Conservation (phyloP, 768 basidiomycete species). For the Leccinellum albellum region DNA sequence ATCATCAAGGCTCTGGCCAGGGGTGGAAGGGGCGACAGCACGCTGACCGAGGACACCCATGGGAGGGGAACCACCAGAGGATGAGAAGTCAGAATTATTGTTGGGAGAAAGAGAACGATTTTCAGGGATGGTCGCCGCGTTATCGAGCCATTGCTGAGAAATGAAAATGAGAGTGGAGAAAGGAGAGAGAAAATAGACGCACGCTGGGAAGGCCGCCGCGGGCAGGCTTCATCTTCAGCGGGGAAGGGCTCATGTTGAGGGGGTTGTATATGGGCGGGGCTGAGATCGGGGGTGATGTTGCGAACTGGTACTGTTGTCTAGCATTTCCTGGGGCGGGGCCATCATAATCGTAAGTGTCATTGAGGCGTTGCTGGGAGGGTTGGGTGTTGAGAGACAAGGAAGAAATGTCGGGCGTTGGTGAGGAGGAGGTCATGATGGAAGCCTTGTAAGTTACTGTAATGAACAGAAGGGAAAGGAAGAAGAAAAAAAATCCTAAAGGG, state of each 20-base stretch:
- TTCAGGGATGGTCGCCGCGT: slow-evolving; percentile 47
- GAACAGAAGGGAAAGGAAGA: slow-evolving; percentile 26
- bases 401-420: slow-evolving; percentile 75
- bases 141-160: slow-evolving; percentile 83
- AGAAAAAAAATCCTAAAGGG: slow-evolving; percentile 26
- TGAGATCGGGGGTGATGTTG: slow-evolving; percentile 57
- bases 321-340: slow-evolving; percentile 44
- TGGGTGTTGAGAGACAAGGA: slow-evolving; percentile 66
- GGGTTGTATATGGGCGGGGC: slow-evolving; percentile 46
- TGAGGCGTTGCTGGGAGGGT: slow-evolving; percentile 70
- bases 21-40: slow-evolving; percentile 46
- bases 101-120: slow-evolving; percentile 79
- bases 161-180: slow-evolving; percentile 23
- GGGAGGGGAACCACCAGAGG: slow-evolving; percentile 80
- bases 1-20: slow-evolving; percentile 62
- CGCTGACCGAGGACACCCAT: slow-evolving; percentile 40
- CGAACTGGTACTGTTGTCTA: slow-evolving; percentile 68
- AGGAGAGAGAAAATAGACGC: slow-evolving; percentile 32
- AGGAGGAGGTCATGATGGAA: slow-evolving; percentile 68
- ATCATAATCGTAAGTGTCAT: slow-evolving; percentile 85
- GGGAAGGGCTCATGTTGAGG: slow-evolving; percentile 61
- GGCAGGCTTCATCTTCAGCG: slow-evolving; percentile 67
- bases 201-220: slow-evolving; percentile 76
- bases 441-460: slow-evolving; percentile 13
- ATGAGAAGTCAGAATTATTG: slow-evolving; percentile 87